Evolutionary conservation across 306 rosid genomes (phyloP).

Genomic region (Prinsepia uniflora): DNA sequence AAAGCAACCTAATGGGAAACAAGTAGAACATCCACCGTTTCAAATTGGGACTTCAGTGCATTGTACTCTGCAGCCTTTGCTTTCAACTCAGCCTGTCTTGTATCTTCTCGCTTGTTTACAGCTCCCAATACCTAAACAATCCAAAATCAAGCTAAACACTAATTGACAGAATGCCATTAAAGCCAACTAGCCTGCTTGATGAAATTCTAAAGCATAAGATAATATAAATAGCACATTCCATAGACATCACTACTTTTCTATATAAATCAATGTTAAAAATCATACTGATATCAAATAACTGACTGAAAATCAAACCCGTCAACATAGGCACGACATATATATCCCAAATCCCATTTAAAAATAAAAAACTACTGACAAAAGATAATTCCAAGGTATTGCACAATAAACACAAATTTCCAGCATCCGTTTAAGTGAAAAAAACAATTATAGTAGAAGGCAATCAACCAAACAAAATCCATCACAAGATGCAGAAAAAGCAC

Average conservation of each 20-base stretch:
- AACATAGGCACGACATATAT: not conserved
- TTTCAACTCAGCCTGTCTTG: slow-evolving; percentile 58
- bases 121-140: slow-evolving; percentile 55
- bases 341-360: not conserved
- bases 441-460: not conserved
- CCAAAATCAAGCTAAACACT: not conserved
- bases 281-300: not conserved
- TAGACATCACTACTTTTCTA: not conserved
- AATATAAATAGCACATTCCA: not conserved
- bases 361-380: not conserved
- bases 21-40: slow-evolving; percentile 46
- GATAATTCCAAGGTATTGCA: not conserved
- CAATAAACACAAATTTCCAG: not conserved
- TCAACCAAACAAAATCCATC: not conserved
- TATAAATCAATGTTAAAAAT: not conserved
- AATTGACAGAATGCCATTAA: not conserved
- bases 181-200: not conserved
- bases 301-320: not conserved
- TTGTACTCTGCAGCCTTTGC: slow-evolving; percentile 71
- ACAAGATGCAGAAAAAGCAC: not conserved
- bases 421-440: not conserved
- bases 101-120: slow-evolving; percentile 73
- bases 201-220: not conserved
- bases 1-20: not conserved
- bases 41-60: slow-evolving; percentile 72